Conservation (phyloP, 805 yeast genomes). For the Yarrowia yakushimensis region DNA sequence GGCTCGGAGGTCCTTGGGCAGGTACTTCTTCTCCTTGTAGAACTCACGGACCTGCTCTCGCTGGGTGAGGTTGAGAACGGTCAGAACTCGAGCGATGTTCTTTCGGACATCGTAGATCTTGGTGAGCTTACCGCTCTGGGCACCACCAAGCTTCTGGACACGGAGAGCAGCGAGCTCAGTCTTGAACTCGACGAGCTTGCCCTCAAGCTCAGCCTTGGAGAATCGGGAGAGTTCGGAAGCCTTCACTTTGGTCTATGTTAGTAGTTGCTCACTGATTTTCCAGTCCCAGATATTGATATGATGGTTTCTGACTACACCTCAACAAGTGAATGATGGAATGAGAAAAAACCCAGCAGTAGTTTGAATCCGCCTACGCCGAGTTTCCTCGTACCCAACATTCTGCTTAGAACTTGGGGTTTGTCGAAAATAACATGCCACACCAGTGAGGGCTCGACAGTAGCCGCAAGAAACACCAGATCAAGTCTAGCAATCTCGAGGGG, state of each 20-base stretch:
- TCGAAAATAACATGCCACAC: too few species aligned
- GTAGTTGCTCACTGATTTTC: neutral
- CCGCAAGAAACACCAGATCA: neutral
- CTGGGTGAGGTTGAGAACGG: slow-evolving; percentile 94
- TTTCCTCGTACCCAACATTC: too few species aligned
- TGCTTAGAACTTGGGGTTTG: too few species aligned
- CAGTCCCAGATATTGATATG: neutral
- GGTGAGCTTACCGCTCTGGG: slow-evolving; percentile 69
- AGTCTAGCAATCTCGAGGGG: neutral
- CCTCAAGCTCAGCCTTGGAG: slow-evolving; percentile 94
- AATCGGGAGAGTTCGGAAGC: slow-evolving; percentile 95
- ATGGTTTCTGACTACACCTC: neutral
- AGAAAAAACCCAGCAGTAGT: neutral
- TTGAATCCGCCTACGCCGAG: neutral
- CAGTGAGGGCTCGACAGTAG: too few species aligned
- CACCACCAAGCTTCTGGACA: slow-evolving; percentile 90
- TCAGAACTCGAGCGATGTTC: slow-evolving; percentile 97
- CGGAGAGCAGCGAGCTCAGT: slow-evolving; percentile 93
- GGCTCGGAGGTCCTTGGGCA: slow-evolving; percentile 98
- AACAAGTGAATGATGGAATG: too few species aligned
- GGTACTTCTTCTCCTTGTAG: slow-evolving; percentile 81
- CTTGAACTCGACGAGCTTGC: slow-evolving; percentile 92
- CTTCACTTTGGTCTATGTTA: slow-evolving; percentile 46
- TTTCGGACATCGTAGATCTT: slow-evolving; percentile 96
- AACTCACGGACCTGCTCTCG: slow-evolving; percentile 92